phyloP scores from a whole-genome alignment of 208 protist genomes.

The Acanthamoeba triangularis region DNA sequence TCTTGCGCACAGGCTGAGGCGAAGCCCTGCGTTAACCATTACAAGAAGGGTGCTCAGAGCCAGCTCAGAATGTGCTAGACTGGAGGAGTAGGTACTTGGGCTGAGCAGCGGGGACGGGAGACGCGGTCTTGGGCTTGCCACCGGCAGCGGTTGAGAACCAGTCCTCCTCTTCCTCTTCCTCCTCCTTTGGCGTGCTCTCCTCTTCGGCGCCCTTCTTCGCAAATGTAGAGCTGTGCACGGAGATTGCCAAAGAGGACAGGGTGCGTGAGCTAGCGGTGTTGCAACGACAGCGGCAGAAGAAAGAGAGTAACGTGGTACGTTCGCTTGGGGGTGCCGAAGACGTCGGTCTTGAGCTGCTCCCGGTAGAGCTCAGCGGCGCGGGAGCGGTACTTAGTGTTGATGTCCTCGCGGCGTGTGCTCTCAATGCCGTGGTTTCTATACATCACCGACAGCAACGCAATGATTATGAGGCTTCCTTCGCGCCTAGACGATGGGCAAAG shows the following conservation, averaged over 20 bases:
- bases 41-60: not conserved
- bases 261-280: not conserved
- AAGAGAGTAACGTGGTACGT: slow-evolving; percentile 13
- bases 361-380: slow-evolving; percentile 75
- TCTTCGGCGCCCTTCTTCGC: not conserved
- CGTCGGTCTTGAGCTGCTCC: slow-evolving; percentile 56
- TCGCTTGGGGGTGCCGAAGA: slow-evolving; percentile 73
- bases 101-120: not conserved
- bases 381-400: slow-evolving; percentile 69
- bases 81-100: not conserved
- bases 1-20: slow-evolving; percentile 18
- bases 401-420: slow-evolving; percentile 37
- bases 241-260: not conserved
- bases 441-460: not conserved
- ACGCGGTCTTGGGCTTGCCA: slow-evolving; percentile 15
- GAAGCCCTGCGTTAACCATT: not conserved
- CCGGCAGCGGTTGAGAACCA: slow-evolving; percentile 22
- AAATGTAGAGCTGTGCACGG: slow-evolving; percentile 18
- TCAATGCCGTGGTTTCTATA: slow-evolving; percentile 64
- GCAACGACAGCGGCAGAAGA: not conserved
- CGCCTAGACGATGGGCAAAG: not conserved
- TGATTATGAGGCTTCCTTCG: too few relatives aligned
- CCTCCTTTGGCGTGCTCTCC: not conserved
- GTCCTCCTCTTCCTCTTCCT: slow-evolving; percentile 21
- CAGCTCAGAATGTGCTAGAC: not conserved